Conservation (phyloP, 2,329 filamentous ascomycete species). For the Periglandula ipomoeae region DNA sequence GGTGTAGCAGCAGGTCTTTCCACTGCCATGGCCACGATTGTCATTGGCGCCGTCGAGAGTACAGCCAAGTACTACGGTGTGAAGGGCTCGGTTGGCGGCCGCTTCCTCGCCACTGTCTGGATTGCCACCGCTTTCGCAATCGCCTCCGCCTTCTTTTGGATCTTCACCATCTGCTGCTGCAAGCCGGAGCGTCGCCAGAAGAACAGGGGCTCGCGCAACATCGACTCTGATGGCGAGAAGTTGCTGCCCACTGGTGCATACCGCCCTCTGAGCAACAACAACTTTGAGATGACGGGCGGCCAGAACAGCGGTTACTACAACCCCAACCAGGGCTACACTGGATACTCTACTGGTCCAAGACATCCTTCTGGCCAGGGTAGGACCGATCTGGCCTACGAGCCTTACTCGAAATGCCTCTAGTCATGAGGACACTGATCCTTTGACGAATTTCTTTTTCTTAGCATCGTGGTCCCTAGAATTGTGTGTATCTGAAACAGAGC, state of each 20-base stretch:
- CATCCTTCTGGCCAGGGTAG: slow-evolving; percentile 33
- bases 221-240: slow-evolving; percentile 39
- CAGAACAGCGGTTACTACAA: slow-evolving; percentile 23
- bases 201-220: slow-evolving; percentile 22
- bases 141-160: slow-evolving; percentile 77
- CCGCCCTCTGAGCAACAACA: slow-evolving; percentile 21
- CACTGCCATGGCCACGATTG: slow-evolving; percentile 62
- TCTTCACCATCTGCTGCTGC: slow-evolving; percentile 87
- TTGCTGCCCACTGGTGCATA: slow-evolving; percentile 32
- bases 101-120: slow-evolving; percentile 68
- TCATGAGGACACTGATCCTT: slow-evolving; percentile 1
- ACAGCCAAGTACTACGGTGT: slow-evolving; percentile 65
- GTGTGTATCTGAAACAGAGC: neutral
- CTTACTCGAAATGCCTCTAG: slow-evolving; percentile 42
- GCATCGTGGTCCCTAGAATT: neutral
- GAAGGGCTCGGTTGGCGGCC: slow-evolving; percentile 53
- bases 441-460: neutral
- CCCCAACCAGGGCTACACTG: slow-evolving; percentile 16
- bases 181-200: slow-evolving; percentile 37
- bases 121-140: slow-evolving; percentile 70
- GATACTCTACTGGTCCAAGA: slow-evolving; percentile 19
- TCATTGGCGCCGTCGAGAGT: slow-evolving; percentile 44
- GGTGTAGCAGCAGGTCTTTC: slow-evolving; percentile 62
- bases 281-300: slow-evolving; percentile 27
- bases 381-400: slow-evolving; percentile 52